Base-by-base conservation (phyloP, 208 protist species). In the Leishmania gerbilli region DNA sequence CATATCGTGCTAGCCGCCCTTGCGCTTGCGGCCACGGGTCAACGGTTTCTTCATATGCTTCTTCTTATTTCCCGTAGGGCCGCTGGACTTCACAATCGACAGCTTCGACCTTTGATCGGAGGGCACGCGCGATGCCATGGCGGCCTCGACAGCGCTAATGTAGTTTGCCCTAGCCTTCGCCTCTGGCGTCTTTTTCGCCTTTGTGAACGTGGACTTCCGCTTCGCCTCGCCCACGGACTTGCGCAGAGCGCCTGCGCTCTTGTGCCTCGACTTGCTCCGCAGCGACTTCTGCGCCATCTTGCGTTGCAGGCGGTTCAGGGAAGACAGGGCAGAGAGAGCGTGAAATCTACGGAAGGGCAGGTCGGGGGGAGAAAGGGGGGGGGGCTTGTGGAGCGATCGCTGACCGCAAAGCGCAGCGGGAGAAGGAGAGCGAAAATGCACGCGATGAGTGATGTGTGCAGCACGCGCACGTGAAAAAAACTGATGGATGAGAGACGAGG, bases 91-190 rank as follows among this genome's bases (percentile, higher is more conserved):
- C 49, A 98, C 88, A 74, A 98, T 83, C 31, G 37, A 93, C 56
- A 98, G 87, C 84, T 96, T 96, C n/a, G 88, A 93, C 56, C 95
- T 88, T 83, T 97, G 95, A 72, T 98, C 95, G 0, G 93, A 97
- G 13, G 95, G 95, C 40, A 97, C 92, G 49, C 95, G 92, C 3
- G 95, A 95, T 6, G 95, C 91, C 93, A 98, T 95, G 45, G 89
- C 90, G 2, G 91, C n/a, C 83, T 98, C 95, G 5, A 98, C 92
- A 45, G 84, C 76, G 45, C 85, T 91, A 82, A 94, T 95, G 83
- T 97, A 98, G 83, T 95, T 93, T 49, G 93, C 91, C 37, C 87
- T 79, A 2, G 95, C 95, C 80, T 93, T 91, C 42, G 81, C 79
- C 79, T 92, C 87, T 2, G 91, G 64, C 15, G 89, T 88, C 76